Evolutionary conservation across 2,329 filamentous ascomycete genomes (phyloP).

Genomic region (Pseudocercospora ulei): DNA sequence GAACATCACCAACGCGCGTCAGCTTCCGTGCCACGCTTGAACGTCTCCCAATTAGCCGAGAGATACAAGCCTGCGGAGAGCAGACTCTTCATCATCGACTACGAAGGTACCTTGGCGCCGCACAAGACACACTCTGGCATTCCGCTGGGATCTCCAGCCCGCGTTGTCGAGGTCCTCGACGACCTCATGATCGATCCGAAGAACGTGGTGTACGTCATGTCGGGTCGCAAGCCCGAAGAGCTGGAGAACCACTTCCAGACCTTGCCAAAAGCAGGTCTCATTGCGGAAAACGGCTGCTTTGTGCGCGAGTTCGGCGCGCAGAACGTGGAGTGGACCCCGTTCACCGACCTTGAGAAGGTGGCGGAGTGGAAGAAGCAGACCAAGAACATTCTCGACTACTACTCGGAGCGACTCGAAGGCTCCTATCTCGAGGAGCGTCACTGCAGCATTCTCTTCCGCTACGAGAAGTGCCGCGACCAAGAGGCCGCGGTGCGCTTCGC

Average conservation of each 20-base stretch:
- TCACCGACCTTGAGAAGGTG: conserved; percentile 62
- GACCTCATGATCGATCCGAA: conserved; percentile 69
- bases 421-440: conserved; percentile 84
- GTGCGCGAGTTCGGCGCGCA: conserved; percentile 55
- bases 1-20: conserved; percentile 79
- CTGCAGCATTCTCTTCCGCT: conserved; percentile 84
- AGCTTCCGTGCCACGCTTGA: conserved; percentile 75
- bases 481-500: conserved; percentile 68
- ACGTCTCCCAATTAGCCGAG: conserved; percentile 53
- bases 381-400: conserved; percentile 74
- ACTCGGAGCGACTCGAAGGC: conserved; percentile 77
- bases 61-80: conserved; percentile 57
- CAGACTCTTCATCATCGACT: conserved; percentile 81
- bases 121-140: conserved; percentile 78
- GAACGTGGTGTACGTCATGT: conserved; percentile 92
- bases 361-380: conserved; percentile 75
- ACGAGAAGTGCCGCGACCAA: conserved; percentile 69
- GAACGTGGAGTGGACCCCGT: conserved; percentile 61
- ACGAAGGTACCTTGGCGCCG: conserved; percentile 82
- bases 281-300: conserved; percentile 92
- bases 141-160: conserved; percentile 74
- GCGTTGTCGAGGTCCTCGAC: conserved; percentile 71
- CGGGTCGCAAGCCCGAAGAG: conserved; percentile 74
- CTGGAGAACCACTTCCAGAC: conserved; percentile 76
- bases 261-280: conserved; percentile 73